Evolutionary conservation across 2,329 filamentous ascomycete genomes (phyloP), one percentile per base, ranked within the genome.

Genomic region (Catunica adiposa): DNA sequence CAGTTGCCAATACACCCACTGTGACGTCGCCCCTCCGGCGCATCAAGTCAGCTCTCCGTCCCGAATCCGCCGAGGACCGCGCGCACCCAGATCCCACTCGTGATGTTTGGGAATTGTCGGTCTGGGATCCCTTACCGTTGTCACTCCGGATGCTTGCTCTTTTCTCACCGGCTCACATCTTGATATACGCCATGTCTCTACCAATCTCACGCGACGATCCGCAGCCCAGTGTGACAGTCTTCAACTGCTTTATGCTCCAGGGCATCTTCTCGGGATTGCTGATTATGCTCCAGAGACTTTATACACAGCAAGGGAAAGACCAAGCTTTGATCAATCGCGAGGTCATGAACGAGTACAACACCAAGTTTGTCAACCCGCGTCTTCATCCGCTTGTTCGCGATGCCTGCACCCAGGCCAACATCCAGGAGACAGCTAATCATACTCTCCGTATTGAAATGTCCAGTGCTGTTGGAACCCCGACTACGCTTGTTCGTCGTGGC

Each of bases 311-410:
- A 66, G 80, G 79, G 59, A 94, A 89, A 65, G 92, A 98, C 67
- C 80, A 79, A 1, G 76, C 82, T 1, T 76, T 96, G 50, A 84
- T 98, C 58, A 88, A 94, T 62, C 88, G 84, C 62, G 86, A 97
- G 68, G 90, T 97, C 3, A 76, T 97, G 69, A 83, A 89, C 66
- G 92, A 98, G 69, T 98, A 98, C 65, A 88, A 97, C 65, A 86
- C 81, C 62, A 98, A 98, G 70, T 96, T 84, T 64, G 92, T 98
- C 1, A 88, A 94, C 64, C 92, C 92, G 1, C 78, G 83, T 9
- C 78, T 94, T n/a, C 86, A 94, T 62, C 86, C 84, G 6, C 73
- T 85, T 3, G 86, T 94, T 61, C 70, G 78, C 55, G 77, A 80
- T 79, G 88, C 90, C 1, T 85, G 80, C 4, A 92, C 85, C 0